These are phyloP conservation scores for Paramyrothecium sp. DNA, from an alignment of 2,329 filamentous ascomycete genomes.

Conservation along the genomic window DNA sequence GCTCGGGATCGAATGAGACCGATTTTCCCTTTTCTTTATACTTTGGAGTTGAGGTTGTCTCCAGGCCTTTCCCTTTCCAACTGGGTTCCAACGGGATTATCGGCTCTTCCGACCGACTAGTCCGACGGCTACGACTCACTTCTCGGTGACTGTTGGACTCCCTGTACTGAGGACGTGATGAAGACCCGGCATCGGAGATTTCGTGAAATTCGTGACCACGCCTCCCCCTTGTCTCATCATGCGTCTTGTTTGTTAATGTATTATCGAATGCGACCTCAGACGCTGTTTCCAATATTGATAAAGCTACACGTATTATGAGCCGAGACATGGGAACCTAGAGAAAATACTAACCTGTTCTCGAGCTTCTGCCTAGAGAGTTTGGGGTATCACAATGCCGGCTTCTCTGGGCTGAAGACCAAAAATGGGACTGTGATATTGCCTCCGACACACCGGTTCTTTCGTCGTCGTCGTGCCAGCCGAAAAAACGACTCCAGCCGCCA, in stretches of 20 bases:
- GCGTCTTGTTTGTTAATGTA: not conserved
- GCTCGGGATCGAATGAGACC: too few species aligned
- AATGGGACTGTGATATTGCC: not conserved
- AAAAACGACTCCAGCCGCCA: not conserved
- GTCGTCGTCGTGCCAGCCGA: not conserved
- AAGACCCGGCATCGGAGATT: too few species aligned
- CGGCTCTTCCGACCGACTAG: too few species aligned
- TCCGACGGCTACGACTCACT: too few species aligned
- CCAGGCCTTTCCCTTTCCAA: too few species aligned
- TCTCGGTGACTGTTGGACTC: too few species aligned
- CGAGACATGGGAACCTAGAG: not conserved
- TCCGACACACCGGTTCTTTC: not conserved
- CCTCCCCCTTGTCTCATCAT: not conserved
- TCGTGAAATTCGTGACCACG: too few species aligned
- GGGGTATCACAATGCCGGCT: not conserved
- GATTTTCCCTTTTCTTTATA: too few species aligned
- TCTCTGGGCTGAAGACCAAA: not conserved
- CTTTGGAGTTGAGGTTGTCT: too few species aligned
- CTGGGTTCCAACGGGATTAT: too few species aligned
- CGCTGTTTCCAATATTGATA: not conserved
- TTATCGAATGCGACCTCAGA: not conserved
- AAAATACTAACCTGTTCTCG: not conserved
- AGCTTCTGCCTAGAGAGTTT: not conserved
- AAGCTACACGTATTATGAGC: too few species aligned
- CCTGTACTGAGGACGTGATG: too few species aligned